Conservation (phyloP, 345 rosid genomes). For the Psidium friedrichsthalianum region DNA sequence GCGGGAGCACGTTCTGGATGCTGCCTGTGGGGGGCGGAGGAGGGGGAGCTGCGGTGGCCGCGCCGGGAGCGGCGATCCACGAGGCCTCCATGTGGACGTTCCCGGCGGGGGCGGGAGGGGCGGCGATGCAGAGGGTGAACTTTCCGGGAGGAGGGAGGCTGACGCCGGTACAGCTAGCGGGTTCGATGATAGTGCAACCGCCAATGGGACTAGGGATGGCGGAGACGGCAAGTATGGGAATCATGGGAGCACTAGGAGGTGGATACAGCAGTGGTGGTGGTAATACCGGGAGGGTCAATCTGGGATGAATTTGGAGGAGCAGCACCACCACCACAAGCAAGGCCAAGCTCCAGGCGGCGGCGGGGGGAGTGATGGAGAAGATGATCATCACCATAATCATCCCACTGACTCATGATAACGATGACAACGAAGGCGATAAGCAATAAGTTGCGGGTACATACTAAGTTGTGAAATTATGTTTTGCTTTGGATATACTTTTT, state of each 20-base stretch:
- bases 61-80: conserved; percentile 5
- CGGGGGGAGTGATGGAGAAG: conserved; percentile 27
- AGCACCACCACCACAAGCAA: conserved; percentile 23
- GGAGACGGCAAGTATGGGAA: conserved; percentile 36
- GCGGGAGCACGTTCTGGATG: conserved; percentile 79
- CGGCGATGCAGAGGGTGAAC: conserved; percentile 52
- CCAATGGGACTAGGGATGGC: conserved; percentile 49
- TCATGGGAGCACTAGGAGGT: conserved; percentile 24
- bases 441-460: conserved; percentile 1
- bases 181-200: conserved; percentile 62
- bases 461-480: neutral
- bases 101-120: conserved; percentile 20
- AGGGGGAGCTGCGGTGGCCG: conserved; percentile 6
- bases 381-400: conserved; percentile 8
- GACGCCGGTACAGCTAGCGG: conserved; percentile 39
- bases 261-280: conserved; percentile 1
- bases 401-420: neutral
- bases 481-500: neutral
- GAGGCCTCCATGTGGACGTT: conserved; percentile 71
- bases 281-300: conserved; percentile 20
- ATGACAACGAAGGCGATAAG: neutral
- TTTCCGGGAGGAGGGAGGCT: conserved; percentile 45
- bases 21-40: conserved; percentile 41
- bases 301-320: conserved; percentile 55
- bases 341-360: conserved; percentile 22